Evolutionary conservation across 805 yeast genomes (phyloP).

Genomic region (Starmerella geochares): DNA sequence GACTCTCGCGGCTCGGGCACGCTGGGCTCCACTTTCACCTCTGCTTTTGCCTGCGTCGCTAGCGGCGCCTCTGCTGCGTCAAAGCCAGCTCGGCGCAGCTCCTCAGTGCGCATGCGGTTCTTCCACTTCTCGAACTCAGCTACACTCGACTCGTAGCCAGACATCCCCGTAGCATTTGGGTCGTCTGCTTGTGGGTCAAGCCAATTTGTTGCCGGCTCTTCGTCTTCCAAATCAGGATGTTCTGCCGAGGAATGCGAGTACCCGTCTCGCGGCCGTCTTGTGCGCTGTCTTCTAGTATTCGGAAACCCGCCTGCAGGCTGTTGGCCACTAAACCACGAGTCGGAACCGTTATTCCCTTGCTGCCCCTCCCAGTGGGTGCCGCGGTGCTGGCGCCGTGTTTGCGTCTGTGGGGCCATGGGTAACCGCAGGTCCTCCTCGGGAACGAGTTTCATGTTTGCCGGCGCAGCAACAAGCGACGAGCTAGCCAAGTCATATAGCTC

Average conservation of each 20-base stretch:
- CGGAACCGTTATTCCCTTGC: neutral
- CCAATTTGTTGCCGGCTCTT: slow-evolving; percentile 18
- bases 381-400: slow-evolving; percentile 4
- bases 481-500: slow-evolving; percentile 24
- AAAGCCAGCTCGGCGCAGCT: neutral
- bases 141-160: slow-evolving; percentile 14
- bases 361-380: neutral
- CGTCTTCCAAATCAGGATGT: slow-evolving; percentile 3
- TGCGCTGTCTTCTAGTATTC: slow-evolving; percentile 8
- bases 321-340: slow-evolving; percentile 1
- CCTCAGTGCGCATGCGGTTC: slow-evolving; percentile 10
- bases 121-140: slow-evolving; percentile 28
- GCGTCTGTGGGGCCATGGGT: neutral
- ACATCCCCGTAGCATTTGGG: slow-evolving; percentile 12
- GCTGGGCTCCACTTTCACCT: neutral
- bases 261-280: slow-evolving; percentile 1
- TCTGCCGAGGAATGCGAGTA: neutral
- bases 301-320: slow-evolving; percentile 9
- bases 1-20: neutral
- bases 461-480: slow-evolving; percentile 25
- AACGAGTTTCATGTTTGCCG: slow-evolving; percentile 14
- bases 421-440: slow-evolving; percentile 13
- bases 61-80: neutral
- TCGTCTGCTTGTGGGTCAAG: slow-evolving; percentile 17
- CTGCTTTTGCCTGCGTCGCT: neutral